These are phyloP conservation scores for Carnegiea gigantea DNA, from an alignment of 179 eudicot genomes.

Conservation along the genomic window DNA sequence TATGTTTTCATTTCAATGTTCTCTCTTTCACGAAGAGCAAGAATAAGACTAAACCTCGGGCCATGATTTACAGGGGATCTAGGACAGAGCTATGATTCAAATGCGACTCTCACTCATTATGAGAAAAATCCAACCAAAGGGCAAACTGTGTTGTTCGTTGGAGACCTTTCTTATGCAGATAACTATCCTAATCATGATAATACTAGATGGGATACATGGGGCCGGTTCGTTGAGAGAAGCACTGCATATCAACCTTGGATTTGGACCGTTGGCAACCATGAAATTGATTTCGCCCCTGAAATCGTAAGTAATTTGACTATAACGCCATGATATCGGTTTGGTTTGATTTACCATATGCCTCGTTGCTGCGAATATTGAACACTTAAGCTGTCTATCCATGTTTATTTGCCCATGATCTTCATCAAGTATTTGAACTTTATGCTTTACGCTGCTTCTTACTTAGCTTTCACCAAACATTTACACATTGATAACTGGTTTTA, in stretches of 20 bases:
- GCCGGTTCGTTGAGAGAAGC: slow-evolving; percentile 36
- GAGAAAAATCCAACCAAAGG: slow-evolving; percentile 29
- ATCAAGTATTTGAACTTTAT: not conserved
- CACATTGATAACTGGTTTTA: not conserved
- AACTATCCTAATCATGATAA: slow-evolving; percentile 27
- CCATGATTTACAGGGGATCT: slow-evolving; percentile 24
- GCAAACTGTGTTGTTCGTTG: slow-evolving; percentile 24
- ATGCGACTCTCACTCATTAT: slow-evolving; percentile 25
- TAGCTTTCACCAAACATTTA: not conserved
- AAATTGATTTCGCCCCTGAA: slow-evolving; percentile 40
- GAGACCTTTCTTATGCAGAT: slow-evolving; percentile 30
- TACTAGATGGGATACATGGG: slow-evolving; percentile 71
- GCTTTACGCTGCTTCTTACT: not conserved
- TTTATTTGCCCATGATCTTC: too few relatives aligned
- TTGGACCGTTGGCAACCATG: slow-evolving; percentile 49
- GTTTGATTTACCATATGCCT: too few relatives aligned
- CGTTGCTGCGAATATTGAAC: too few relatives aligned
- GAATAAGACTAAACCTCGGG: not conserved
- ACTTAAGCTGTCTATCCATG: too few relatives aligned
- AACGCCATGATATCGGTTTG: too few relatives aligned
- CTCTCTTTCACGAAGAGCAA: not conserved
- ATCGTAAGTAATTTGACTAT: slow-evolving; percentile 26
- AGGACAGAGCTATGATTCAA: slow-evolving; percentile 28
- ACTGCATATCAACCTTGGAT: slow-evolving; percentile 47
- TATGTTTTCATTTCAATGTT: not conserved